phyloP scores from a whole-genome alignment of 2,329 filamentous ascomycete species.

The Fusarium sp. region DNA sequence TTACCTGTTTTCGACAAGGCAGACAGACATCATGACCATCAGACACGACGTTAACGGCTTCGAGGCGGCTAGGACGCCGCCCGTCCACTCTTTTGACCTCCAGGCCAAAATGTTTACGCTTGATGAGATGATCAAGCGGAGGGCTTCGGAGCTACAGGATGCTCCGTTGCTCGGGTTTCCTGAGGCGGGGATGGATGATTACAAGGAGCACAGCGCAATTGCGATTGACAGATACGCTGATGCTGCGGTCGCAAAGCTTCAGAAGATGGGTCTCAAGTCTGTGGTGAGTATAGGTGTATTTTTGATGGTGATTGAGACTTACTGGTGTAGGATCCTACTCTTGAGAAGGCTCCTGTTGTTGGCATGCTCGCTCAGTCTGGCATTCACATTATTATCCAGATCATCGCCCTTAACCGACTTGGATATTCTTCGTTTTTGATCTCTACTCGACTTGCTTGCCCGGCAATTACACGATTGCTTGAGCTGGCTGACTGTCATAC shows the following conservation, averaged over 20 bases:
- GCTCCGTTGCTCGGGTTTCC: constrained; percentile 26
- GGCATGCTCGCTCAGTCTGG: constrained; percentile 38
- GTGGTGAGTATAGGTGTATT: constrained; percentile 15
- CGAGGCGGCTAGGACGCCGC: constrained; percentile 17
- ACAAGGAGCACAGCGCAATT: constrained; percentile 35
- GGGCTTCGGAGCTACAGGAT: constrained; percentile 26
- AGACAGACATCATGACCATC: constrained; percentile 34
- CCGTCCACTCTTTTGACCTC: background rate
- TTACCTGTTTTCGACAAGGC: background rate
- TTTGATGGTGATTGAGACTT: background rate
- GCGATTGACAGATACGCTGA: constrained; percentile 37
- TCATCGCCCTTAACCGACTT: constrained; percentile 36
- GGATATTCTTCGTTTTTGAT: constrained; percentile 39
- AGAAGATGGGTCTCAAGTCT: constrained; percentile 23
- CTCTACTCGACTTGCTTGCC: constrained; percentile 36
- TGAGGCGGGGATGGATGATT: constrained; percentile 26
- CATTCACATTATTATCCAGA: constrained; percentile 33
- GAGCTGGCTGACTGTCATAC: constrained; percentile 14
- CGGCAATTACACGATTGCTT: constrained; percentile 33
- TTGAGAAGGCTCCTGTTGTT: constrained; percentile 30
- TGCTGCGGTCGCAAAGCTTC: constrained; percentile 32
- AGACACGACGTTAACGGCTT: constrained; percentile 31
- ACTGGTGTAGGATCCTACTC: constrained; percentile 21
- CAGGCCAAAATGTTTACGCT: constrained; percentile 36
- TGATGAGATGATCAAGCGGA: constrained; percentile 35